Base-by-base conservation (phyloP, 192 early-diverging fungal genomes). In the Gigaspora rosea region DNA sequence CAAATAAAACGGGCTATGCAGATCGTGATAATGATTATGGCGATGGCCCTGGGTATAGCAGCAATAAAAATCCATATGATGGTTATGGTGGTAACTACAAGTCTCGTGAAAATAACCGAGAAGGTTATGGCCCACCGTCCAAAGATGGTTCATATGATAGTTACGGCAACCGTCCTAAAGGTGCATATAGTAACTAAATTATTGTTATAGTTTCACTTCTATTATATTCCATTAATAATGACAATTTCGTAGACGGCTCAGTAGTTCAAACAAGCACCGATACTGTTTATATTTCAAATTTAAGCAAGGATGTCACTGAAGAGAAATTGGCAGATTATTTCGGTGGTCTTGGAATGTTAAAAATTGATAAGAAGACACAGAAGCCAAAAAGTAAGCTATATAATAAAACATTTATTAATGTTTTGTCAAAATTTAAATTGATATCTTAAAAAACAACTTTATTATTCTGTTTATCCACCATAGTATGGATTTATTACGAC, bases 401-500 rank as follows among this genome's bases (percentile, higher is more conserved):
- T 66, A 54, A n/a, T 58, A 65, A 27, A 33, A 68, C 10, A 10
- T 0, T 70, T 33, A 16, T 20, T 8, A 5, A 1, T 58, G 8
- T n/a, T 50, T 73, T 75, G 73, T 47, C 8, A 22, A 36, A 27
- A 15, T 48, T 48, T 18, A 16, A 9, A 9, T 20, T 33, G n/a
- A 11, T 50, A 71, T n/a, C 1, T 20, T 36, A 58, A 58, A 61
- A 52, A 9, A 11, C 11, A 51, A n/a, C 33, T 49, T 48, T 49
- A 32, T 36, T 52, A 22, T 22, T 71, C 50, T 22, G 15, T 46
- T 6, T 46, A n/a, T 22, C n/a, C 13, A n/a, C 20, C 56, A 36
- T 72, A 88, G 87, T 94, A 70, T 92, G 91, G 86, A 84, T 94
- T 56, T 94, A 94, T 73, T 77, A 78, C 41, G 91, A 94, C 77